Evolutionary conservation across 768 basidiomycete genomes (phyloP).

Genomic region (Psilocybe subaeruginosa): DNA sequence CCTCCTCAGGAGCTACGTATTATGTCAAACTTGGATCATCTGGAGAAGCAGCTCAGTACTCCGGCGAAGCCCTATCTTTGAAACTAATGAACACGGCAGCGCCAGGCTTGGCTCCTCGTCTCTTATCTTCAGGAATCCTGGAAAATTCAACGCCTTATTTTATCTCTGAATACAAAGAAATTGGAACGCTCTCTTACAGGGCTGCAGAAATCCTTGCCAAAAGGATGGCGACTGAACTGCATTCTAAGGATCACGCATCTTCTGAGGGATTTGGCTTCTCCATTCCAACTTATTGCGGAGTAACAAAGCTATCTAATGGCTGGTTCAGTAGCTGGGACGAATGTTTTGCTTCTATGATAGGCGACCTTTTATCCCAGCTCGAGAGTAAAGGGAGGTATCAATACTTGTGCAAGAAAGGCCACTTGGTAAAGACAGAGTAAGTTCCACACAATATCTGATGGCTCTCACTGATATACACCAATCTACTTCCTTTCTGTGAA

Average conservation of each 20-base stretch:
- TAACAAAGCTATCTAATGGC: conserved; percentile 70
- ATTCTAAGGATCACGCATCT: conserved; percentile 50
- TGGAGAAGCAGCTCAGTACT: conserved; percentile 63
- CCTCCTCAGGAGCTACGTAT: conserved; percentile 61
- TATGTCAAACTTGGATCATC: conserved; percentile 62
- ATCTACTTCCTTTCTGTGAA: conserved; percentile 25
- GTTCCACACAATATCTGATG: neutral
- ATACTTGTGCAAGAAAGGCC: conserved; percentile 53
- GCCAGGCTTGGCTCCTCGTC: conserved; percentile 62
- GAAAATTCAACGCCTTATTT: conserved; percentile 57
- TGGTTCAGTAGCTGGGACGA: conserved; percentile 75
- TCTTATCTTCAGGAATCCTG: conserved; percentile 53
- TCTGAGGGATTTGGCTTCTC: conserved; percentile 64
- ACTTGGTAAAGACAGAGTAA: conserved; percentile 42
- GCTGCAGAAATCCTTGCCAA: conserved; percentile 56
- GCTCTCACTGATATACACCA: neutral
- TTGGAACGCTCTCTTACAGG: conserved; percentile 46
- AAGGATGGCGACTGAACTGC: conserved; percentile 70
- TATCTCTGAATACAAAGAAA: conserved; percentile 74
- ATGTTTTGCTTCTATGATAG: conserved; percentile 66
- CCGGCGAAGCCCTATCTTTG: conserved; percentile 72
- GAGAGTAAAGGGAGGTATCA: conserved; percentile 42
- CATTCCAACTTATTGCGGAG: conserved; percentile 78
- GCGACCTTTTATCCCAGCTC: conserved; percentile 52
- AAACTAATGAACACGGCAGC: conserved; percentile 65